Evolutionary conservation across 2,329 filamentous ascomycete species (phyloP).

Genomic region (Curvularia sp.): DNA sequence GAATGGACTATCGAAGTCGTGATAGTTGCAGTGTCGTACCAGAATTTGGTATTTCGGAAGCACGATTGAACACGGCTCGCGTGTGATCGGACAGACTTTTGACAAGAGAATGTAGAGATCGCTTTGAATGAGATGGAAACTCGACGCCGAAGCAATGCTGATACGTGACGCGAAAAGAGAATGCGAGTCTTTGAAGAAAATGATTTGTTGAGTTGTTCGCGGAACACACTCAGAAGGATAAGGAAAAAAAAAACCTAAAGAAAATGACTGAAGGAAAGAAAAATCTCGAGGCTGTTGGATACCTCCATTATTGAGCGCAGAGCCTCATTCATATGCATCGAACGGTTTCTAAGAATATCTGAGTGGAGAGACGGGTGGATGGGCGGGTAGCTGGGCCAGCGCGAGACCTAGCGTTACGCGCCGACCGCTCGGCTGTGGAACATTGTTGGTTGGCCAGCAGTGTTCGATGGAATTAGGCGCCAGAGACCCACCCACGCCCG

Average conservation of each 20-base stretch:
- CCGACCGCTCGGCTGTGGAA: constrained; percentile 26
- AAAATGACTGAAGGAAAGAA: constrained; percentile 17
- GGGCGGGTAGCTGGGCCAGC: constrained; percentile 17
- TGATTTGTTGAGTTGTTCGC: constrained; percentile 18
- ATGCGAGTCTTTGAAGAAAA: not conserved
- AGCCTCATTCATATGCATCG: constrained; percentile 20
- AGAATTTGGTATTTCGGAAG: not conserved
- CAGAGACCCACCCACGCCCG: constrained; percentile 15
- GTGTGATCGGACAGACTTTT: constrained; percentile 1
- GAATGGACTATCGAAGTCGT: not conserved
- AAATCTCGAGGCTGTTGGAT: constrained; percentile 13
- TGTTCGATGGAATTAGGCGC: constrained; percentile 18
- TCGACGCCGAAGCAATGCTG: constrained; percentile 14
- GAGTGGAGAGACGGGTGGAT: constrained; percentile 15
- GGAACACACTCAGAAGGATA: constrained; percentile 23
- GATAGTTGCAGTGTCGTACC: not conserved
- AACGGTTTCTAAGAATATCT: constrained; percentile 24
- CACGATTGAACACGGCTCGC: constrained; percentile 9
- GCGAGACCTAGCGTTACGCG: constrained; percentile 31
- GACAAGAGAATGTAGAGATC: not conserved
- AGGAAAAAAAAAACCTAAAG: constrained; percentile 13
- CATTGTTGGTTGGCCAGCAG: constrained; percentile 25
- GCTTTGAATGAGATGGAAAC: not conserved
- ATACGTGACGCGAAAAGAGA: constrained; percentile 8
- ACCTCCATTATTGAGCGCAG: not conserved